A percentile compares a stretch with the other conserved stretches of the same genome.
These are phyloP conservation scores for Centella asiatica DNA, from an alignment of 129 eudicot species.

Conservation along the genomic window DNA sequence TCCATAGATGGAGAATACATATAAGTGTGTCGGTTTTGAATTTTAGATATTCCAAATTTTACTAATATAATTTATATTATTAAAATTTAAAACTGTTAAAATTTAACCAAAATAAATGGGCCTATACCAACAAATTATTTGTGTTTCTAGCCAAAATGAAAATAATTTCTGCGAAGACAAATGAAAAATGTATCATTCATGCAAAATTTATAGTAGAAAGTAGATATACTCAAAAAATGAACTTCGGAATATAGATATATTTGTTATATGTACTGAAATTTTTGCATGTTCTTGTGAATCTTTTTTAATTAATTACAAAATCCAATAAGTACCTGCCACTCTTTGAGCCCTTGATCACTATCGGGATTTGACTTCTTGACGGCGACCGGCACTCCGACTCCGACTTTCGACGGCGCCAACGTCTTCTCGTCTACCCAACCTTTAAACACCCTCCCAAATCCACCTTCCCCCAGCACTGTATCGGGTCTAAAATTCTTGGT, in stretches of 20 bases:
- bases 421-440: slow-evolving; percentile 12
- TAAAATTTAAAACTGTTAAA: too few relatives aligned
- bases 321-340: slow-evolving; percentile 3
- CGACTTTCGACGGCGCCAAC: neutral
- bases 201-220: too few relatives aligned
- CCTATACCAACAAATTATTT: too few relatives aligned
- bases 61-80: too few relatives aligned
- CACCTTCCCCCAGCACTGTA: slow-evolving; percentile 9
- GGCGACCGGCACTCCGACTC: neutral
- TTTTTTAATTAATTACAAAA: neutral
- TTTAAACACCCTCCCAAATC: slow-evolving; percentile 12
- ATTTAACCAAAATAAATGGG: too few relatives aligned
- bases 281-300: neutral
- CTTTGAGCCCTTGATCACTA: slow-evolving; percentile 12
- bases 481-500: slow-evolving; percentile 8
- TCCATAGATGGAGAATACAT: too few relatives aligned
- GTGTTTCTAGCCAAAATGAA: too few relatives aligned
- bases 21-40: too few relatives aligned
- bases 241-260: neutral
- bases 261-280: neutral
- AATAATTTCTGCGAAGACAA: too few relatives aligned
- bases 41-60: too few relatives aligned
- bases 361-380: slow-evolving; percentile 1
- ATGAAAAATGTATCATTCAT: too few relatives aligned
- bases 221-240: too few relatives aligned